These are phyloP conservation scores for Eremothecium gossypii DNA, from an alignment of 1,139 yeast genomes.

Conservation along the genomic window DNA sequence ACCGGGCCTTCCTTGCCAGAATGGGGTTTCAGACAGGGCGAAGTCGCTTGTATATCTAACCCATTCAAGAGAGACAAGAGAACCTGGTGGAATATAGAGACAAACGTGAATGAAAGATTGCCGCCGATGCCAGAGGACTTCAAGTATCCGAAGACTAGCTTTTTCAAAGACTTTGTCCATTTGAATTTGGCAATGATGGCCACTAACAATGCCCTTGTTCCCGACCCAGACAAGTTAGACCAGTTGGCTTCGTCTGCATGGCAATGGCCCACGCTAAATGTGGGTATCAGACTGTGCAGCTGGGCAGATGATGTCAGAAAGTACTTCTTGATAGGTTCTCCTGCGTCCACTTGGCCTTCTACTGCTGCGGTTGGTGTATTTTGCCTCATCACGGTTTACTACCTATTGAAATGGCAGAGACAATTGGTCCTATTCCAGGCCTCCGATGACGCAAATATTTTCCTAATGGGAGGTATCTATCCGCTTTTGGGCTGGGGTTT, in stretches of 20 bases:
- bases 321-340: conserved; percentile 87
- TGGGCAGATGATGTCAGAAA: conserved; percentile 79
- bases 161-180: conserved; percentile 83
- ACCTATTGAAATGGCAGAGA: conserved; percentile 88
- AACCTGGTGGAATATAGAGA: conserved; percentile 98
- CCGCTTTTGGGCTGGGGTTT: conserved; percentile 93
- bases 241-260: conserved; percentile 86
- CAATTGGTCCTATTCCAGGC: conserved; percentile 58
- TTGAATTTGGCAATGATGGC: conserved; percentile 98
- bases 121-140: conserved; percentile 66
- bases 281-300: conserved; percentile 90
- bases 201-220: conserved; percentile 90
- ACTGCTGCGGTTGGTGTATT: conserved; percentile 59
- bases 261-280: conserved; percentile 96
- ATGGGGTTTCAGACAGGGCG: conserved; percentile 99
- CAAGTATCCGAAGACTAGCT: conserved; percentile 71
- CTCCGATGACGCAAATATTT: conserved; percentile 33
- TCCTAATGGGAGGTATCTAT: conserved; percentile 76
- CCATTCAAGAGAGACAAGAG: conserved; percentile 81
- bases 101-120: conserved; percentile 64
- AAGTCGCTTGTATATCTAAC: conserved; percentile 73
- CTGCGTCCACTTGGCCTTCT: conserved; percentile 92
- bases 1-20: conserved; percentile 75
- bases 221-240: conserved; percentile 86
- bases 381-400: conserved; percentile 44